Evolutionary conservation across 768 basidiomycete species (phyloP).

Genomic region (Hirschioporus abietinus): DNA sequence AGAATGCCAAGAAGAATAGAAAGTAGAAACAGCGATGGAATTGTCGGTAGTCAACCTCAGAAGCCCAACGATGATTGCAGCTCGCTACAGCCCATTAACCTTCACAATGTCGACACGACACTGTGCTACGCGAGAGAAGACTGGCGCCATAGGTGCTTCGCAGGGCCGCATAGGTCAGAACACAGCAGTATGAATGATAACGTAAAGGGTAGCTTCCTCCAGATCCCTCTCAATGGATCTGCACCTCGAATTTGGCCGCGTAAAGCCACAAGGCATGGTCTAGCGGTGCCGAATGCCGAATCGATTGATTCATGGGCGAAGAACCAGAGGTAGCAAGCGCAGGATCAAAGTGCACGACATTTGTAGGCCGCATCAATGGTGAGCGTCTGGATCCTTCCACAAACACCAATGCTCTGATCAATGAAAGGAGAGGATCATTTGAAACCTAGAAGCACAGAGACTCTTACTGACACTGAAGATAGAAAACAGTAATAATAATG

Average conservation of each 20-base stretch:
- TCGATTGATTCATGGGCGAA: not conserved
- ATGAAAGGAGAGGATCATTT: too few relatives aligned
- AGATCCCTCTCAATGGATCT: not conserved
- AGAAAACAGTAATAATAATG: too few relatives aligned
- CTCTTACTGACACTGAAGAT: too few relatives aligned
- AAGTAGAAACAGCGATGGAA: not conserved
- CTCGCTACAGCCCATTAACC: not conserved
- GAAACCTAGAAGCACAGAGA: too few relatives aligned
- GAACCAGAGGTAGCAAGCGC: not conserved
- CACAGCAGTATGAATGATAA: not conserved
- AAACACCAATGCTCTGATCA: too few relatives aligned
- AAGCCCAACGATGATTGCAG: not conserved
- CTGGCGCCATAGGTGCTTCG: not conserved
- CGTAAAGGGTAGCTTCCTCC: not conserved
- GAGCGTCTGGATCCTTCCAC: too few relatives aligned
- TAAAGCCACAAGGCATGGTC: not conserved
- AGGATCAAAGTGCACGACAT: not conserved
- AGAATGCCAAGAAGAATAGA: not conserved
- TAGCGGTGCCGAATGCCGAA: not conserved
- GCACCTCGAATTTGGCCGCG: not conserved
- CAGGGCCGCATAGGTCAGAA: not conserved
- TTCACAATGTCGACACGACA: not conserved
- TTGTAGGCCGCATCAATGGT: not conserved
- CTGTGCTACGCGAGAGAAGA: not conserved
- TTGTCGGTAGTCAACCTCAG: not conserved